Base-by-base conservation (phyloP, 1,284 basidiomycete genomes). In the Ustilago esculenta region DNA sequence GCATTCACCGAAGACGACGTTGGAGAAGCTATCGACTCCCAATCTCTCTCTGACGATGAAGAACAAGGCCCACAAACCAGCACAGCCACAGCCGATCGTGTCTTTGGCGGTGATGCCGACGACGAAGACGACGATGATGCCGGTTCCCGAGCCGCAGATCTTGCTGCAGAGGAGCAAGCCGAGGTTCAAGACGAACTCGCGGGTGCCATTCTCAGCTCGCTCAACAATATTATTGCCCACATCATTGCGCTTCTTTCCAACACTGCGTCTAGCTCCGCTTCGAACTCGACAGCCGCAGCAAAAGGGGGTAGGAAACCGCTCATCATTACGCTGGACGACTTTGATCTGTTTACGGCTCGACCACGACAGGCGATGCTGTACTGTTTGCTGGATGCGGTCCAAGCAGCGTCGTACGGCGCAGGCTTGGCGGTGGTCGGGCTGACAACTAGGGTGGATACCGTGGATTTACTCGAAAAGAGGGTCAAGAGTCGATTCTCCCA, bases 401-500 rank as follows among this genome's bases (percentile, higher is more conserved):
- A 81, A 57, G 73, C 76, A 0, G 71, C 69, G 4, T 72, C 66
- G 36, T 81, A 81, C 34, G 65, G 53, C 1, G 71, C 77, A 0
- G 80, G 80, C 1, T 40, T 81, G 30, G 65, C 70, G 1, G 71
- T 81, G 20, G 54, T 81, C 4, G 80, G 78, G 20, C 30, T 75
- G 45, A 77, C 79, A 3, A 60, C 54, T 25, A 42, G 75, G 6
- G 60, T 79, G 21, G 80, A 80, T 37, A 76, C 76, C 4, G 53
- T 65, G 0, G 79, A 81, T 41, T 45, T 76, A 35, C 42, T 81
- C 10, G 80, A 81, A 48, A 81, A 81, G 66, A 54, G 80, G 2
- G 80, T 81, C 27, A 77, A 78, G 51, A 73, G 69, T 55, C 72
- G 80, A 27, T 81, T 81, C 46, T 74, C 74, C 2, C 79, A 80